A percentile compares a stretch with the other conserved stretches of the same genome.
These are phyloP conservation scores for Cladorrhinum sp. DNA, from an alignment of 2,329 filamentous ascomycete species.

Conservation along the genomic window DNA sequence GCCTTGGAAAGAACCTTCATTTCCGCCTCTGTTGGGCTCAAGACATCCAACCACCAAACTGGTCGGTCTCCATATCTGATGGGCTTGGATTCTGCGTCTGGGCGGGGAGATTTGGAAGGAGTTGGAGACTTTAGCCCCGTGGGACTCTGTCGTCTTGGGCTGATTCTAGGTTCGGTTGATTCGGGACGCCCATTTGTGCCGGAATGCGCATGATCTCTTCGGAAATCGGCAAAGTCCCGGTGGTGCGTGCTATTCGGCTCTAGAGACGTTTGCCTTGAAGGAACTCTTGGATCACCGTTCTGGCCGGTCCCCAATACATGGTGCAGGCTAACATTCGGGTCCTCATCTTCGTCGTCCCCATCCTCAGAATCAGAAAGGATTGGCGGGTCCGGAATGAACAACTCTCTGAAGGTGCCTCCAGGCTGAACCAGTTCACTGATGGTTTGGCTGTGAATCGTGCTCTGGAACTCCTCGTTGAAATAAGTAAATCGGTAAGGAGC, in stretches of 20 bases:
- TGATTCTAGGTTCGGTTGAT: slow-evolving; percentile 31
- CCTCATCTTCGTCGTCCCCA: slow-evolving; percentile 61
- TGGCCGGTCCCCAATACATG: slow-evolving; percentile 25
- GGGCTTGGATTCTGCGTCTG: slow-evolving; percentile 31
- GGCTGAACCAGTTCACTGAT: slow-evolving; percentile 90
- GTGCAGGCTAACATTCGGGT: slow-evolving; percentile 29
- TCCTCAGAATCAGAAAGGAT: slow-evolving; percentile 68
- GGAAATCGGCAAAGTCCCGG: slow-evolving; percentile 20
- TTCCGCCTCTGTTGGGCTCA: slow-evolving; percentile 86
- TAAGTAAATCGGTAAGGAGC: slow-evolving; percentile 95
- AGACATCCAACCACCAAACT: slow-evolving; percentile 94
- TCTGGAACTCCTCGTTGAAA: slow-evolving; percentile 95
- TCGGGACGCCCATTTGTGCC: slow-evolving; percentile 25
- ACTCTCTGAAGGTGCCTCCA: slow-evolving; percentile 76
- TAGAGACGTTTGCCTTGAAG: slow-evolving; percentile 47
- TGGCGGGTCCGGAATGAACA: slow-evolving; percentile 86
- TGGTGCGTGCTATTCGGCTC: slow-evolving; percentile 24
- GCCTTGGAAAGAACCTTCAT: slow-evolving; percentile 92
- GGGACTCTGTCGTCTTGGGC: slow-evolving; percentile 33
- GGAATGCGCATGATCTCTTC: slow-evolving; percentile 21
- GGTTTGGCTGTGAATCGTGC: slow-evolving; percentile 92
- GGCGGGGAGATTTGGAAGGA: slow-evolving; percentile 18
- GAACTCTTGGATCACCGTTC: slow-evolving; percentile 42
- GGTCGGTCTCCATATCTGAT: slow-evolving; percentile 72
- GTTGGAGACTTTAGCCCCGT: slow-evolving; percentile 39